These are phyloP conservation scores for Calocybe gangraenosa DNA, from an alignment of 768 basidiomycete genomes.

Conservation along the genomic window DNA sequence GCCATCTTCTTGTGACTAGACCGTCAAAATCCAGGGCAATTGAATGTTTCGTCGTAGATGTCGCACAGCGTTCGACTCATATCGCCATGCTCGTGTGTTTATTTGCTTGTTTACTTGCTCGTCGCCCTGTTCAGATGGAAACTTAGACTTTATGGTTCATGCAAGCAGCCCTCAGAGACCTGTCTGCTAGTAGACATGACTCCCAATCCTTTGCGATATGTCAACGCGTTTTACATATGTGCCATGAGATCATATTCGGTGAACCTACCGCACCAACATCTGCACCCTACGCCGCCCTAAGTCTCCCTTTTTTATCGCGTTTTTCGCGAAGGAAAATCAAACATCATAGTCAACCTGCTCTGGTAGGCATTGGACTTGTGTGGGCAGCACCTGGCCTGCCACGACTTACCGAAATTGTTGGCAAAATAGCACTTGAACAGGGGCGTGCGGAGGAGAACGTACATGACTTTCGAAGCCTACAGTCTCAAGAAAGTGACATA, in stretches of 20 bases:
- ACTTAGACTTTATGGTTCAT: conserved; percentile 94
- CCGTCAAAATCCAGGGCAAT: conserved; percentile 90
- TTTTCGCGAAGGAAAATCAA: conserved; percentile 64
- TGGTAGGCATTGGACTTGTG: conserved; percentile 83
- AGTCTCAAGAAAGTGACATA: conserved; percentile 41
- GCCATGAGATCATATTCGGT: conserved; percentile 95
- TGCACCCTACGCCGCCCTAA: conserved; percentile 64
- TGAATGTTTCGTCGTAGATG: conserved; percentile 89
- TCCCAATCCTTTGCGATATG: conserved; percentile 86
- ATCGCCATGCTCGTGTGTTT: conserved; percentile 88
- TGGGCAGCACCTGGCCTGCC: conserved; percentile 79
- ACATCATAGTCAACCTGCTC: conserved; percentile 63
- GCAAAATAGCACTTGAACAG: conserved; percentile 86
- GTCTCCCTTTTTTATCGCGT: conserved; percentile 43
- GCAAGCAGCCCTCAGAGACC: conserved; percentile 90
- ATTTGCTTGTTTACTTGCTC: conserved; percentile 3
- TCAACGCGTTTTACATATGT: conserved; percentile 84
- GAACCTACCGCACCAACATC: conserved; percentile 67
- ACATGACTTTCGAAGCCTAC: conserved; percentile 43
- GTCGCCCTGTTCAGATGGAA: conserved; percentile 10
- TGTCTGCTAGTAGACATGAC: conserved; percentile 52
- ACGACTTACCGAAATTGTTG: conserved; percentile 63
- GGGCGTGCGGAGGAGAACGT: conserved; percentile 71
- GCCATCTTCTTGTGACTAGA: conserved; percentile 91
- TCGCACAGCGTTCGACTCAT: conserved; percentile 88